Percentiles rank a stretch among this genome's conserved stretches.
phyloP scores from a whole-genome alignment of 305 asterid genomes.

The Euphrasia arctica region DNA sequence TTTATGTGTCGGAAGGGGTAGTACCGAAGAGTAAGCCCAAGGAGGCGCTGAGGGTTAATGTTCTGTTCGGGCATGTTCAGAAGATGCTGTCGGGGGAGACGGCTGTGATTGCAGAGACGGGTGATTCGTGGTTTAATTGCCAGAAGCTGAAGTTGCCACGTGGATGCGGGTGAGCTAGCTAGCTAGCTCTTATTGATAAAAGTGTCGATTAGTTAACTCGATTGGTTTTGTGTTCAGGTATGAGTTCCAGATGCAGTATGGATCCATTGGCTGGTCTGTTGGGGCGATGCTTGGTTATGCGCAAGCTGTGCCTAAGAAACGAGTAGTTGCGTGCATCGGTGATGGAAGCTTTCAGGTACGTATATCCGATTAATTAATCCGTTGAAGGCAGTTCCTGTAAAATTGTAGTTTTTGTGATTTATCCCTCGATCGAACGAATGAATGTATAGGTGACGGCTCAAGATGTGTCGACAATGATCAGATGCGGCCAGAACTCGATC shows the following conservation, averaged over 20 bases:
- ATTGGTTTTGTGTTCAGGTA: neutral
- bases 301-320: neutral
- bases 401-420: neutral
- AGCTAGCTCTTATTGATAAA: neutral
- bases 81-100: neutral
- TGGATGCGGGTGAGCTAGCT: neutral
- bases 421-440: neutral
- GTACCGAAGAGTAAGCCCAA: neutral
- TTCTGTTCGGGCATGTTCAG: neutral
- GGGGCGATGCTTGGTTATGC: conserved; percentile 3
- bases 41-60: conserved; percentile 4
- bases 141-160: neutral
- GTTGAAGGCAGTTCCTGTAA: too few species aligned
- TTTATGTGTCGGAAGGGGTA: neutral
- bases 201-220: neutral
- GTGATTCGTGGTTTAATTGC: conserved; percentile 1
- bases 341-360: neutral
- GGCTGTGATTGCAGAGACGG: conserved; percentile 1
- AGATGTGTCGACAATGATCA: conserved; percentile 1
- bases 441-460: conserved; percentile 1
- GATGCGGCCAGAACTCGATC: neutral
- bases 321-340: neutral
- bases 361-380: neutral
- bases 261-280: conserved; percentile 1
- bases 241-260: conserved; percentile 5